Percentiles rank a stretch among this genome's conserved stretches.
Evolutionary conservation across 2,329 filamentous ascomycete genomes (phyloP).

Genomic region (Hansfordia pulvinata): DNA sequence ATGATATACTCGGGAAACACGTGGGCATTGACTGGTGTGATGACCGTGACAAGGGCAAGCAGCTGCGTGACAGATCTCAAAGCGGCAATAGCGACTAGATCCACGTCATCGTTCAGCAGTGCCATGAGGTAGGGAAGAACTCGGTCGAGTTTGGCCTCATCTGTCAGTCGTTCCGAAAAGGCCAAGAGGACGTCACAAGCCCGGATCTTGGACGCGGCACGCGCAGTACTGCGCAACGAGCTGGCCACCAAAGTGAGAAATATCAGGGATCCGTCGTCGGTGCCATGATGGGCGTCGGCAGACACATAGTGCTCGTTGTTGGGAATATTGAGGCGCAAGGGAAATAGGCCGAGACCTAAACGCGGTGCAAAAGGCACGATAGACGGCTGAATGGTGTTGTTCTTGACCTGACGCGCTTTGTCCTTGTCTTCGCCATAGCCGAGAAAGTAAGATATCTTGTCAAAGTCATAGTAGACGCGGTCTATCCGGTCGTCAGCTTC

Average conservation of each 20-base stretch:
- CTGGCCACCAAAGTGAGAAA: slow-evolving; percentile 83
- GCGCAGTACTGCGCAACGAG: slow-evolving; percentile 77
- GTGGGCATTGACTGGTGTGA: slow-evolving; percentile 64
- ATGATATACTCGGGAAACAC: slow-evolving; percentile 57
- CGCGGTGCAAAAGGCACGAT: slow-evolving; percentile 30
- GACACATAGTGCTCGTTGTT: slow-evolving; percentile 64
- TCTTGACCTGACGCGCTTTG: slow-evolving; percentile 11
- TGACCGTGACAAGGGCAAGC: slow-evolving; percentile 73
- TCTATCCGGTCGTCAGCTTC: slow-evolving; percentile 93
- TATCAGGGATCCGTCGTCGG: slow-evolving; percentile 83
- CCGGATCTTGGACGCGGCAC: slow-evolving; percentile 73
- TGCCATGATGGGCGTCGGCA: slow-evolving; percentile 42
- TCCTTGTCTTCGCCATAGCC: slow-evolving; percentile 49
- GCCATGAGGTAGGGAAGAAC: slow-evolving; percentile 83
- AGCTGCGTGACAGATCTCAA: slow-evolving; percentile 81
- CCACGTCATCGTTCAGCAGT: slow-evolving; percentile 67
- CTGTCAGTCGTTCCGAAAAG: slow-evolving; percentile 80
- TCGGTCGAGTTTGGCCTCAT: slow-evolving; percentile 90
- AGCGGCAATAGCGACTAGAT: slow-evolving; percentile 75
- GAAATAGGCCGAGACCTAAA: slow-evolving; percentile 52
- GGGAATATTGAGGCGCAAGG: slow-evolving; percentile 74
- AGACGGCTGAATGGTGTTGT: too few species aligned
- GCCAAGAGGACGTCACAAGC: slow-evolving; percentile 86
- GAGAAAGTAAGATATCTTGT: slow-evolving; percentile 93
- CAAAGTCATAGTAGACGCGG: slow-evolving; percentile 84